A percentile compares a stretch with the other conserved stretches of the same genome.
Conservation (phyloP, 2,329 filamentous ascomycete species). For the Trichophyton simii region DNA sequence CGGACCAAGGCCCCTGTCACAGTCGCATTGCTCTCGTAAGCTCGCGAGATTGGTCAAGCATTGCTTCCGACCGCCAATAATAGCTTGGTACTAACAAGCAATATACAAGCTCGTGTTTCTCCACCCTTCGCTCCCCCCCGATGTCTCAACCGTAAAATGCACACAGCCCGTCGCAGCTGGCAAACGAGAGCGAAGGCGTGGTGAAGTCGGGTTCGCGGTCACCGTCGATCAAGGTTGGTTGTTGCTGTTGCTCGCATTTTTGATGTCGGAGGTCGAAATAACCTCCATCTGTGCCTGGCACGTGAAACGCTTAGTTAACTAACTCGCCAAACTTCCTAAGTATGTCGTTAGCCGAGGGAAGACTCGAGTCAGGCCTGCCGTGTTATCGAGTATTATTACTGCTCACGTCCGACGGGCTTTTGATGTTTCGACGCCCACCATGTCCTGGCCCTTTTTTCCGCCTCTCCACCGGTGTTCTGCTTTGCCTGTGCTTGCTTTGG, state of each 20-base stretch:
- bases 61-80: neutral
- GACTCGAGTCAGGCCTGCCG: neutral
- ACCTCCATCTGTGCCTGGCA: neutral
- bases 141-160: neutral
- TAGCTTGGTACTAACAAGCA: conserved; percentile 2
- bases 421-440: neutral
- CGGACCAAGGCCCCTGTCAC: conserved; percentile 1
- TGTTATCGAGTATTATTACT: no score
- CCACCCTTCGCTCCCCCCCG: neutral
- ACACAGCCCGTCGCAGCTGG: neutral
- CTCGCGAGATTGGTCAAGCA: conserved; percentile 2
- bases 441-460: neutral
- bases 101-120: conserved; percentile 1
- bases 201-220: neutral
- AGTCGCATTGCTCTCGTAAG: neutral
- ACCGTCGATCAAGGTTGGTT: no score
- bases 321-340: neutral
- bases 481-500: neutral
- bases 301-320: neutral
- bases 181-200: neutral
- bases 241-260: neutral
- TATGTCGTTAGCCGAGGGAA: neutral
- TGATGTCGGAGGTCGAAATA: neutral
- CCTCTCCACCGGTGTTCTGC: no score
- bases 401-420: no score